A percentile compares a stretch with the other conserved stretches of the same genome.
Evolutionary conservation across 306 rosid genomes (phyloP).

Genomic region (Begonia loranthoides): DNA sequence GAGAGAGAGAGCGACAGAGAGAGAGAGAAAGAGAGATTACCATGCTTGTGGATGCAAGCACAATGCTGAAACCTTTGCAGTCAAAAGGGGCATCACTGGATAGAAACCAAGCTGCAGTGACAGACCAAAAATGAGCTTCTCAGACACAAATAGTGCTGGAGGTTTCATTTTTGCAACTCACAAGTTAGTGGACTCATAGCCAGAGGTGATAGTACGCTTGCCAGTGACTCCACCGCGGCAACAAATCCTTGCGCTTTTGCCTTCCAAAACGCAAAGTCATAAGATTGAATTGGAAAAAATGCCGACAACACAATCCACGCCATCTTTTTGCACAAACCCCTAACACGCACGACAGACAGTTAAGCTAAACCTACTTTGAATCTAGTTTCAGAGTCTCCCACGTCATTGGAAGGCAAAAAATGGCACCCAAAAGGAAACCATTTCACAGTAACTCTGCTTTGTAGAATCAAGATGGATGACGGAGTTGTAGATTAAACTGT

Average conservation of each 20-base stretch:
- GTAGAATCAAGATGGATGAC: too few species aligned
- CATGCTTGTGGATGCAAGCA: constrained; percentile 60
- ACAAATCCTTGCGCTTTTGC: constrained; percentile 76
- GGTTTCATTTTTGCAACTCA: constrained; percentile 16
- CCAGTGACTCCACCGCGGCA: constrained; percentile 65
- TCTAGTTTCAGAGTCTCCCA: too few species aligned
- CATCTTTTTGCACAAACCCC: too few species aligned
- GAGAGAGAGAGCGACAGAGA: background rate
- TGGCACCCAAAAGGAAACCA: too few species aligned
- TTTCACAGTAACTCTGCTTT: too few species aligned
- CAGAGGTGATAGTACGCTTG: constrained; percentile 59
- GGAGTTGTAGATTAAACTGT: too few species aligned
- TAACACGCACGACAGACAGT: too few species aligned
- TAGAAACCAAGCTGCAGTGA: constrained; percentile 55
- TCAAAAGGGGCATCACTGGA: constrained; percentile 69
- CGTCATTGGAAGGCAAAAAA: too few species aligned
- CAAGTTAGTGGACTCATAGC: constrained; percentile 76
- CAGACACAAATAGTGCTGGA: too few species aligned
- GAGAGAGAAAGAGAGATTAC: constrained; percentile 20
- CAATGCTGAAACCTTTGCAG: constrained; percentile 79
- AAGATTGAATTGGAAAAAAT: too few species aligned
- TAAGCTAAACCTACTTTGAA: too few species aligned
- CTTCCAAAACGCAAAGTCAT: constrained; percentile 8
- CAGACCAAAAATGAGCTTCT: background rate
- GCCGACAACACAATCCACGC: too few species aligned